Conservation (phyloP, 139 green algal genomes). For the Eudorina sp. region DNA sequence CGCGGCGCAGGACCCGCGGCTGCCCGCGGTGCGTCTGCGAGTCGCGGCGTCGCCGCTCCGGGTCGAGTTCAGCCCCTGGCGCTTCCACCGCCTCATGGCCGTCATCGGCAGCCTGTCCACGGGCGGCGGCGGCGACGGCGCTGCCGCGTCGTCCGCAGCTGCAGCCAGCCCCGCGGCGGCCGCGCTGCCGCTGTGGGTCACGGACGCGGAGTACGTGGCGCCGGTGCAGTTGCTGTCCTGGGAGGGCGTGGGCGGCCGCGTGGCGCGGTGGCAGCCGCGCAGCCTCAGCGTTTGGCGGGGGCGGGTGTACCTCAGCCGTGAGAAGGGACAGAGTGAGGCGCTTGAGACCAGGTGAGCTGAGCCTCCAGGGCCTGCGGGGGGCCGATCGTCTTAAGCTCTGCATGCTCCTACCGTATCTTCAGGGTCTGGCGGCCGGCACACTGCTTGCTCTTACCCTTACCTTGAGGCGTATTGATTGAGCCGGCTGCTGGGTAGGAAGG, state of each 20-base stretch:
- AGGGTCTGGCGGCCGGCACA: too few relatives aligned
- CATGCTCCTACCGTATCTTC: too few relatives aligned
- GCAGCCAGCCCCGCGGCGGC: neutral
- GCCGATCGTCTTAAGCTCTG: too few relatives aligned
- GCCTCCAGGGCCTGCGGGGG: neutral
- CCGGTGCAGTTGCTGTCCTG: slow-evolving; percentile 52
- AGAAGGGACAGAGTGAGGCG: neutral
- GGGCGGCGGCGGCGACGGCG: neutral
- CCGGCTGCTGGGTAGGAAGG: too few relatives aligned
- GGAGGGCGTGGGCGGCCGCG: slow-evolving; percentile 58
- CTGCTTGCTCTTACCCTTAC: too few relatives aligned
- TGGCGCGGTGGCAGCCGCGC: slow-evolving; percentile 59
- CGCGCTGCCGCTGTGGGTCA: slow-evolving; percentile 60
- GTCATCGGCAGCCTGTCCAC: slow-evolving; percentile 50
- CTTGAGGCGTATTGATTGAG: too few relatives aligned
- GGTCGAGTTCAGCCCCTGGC: slow-evolving; percentile 65
- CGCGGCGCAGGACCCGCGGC: slow-evolving; percentile 58
- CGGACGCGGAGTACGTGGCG: slow-evolving; percentile 61
- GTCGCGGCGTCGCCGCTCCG: slow-evolving; percentile 57
- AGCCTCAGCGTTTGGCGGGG: slow-evolving; percentile 60
- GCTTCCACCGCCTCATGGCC: slow-evolving; percentile 68
- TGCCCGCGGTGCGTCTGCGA: slow-evolving; percentile 42
- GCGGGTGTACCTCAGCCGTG: slow-evolving; percentile 55
- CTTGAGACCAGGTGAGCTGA: slow-evolving; percentile 14
- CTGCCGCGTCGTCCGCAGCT: neutral